Conservation (phyloP, 2,329 filamentous ascomycete genomes). For the Pseudocercospora fijiensis region DNA sequence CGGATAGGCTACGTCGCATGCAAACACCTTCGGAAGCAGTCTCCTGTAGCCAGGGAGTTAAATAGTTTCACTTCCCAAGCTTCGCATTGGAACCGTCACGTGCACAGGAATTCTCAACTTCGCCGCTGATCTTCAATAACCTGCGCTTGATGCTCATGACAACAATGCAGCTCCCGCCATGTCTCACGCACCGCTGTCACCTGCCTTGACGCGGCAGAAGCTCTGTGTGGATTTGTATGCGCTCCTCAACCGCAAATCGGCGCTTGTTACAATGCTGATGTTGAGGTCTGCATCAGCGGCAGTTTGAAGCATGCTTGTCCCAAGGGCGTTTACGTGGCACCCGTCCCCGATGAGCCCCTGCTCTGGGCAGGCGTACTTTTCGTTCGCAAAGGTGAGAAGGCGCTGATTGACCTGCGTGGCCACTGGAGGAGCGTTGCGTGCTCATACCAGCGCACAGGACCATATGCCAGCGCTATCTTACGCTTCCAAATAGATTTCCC, state of each 20-base stretch:
- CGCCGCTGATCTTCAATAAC: neutral
- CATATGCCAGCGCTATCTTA: constrained; percentile 82
- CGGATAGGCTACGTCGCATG: constrained; percentile 4
- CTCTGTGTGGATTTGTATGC: constrained; percentile 76
- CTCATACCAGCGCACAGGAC: constrained; percentile 58
- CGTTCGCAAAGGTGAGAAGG: constrained; percentile 70
- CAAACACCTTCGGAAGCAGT: neutral
- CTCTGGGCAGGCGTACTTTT: constrained; percentile 92
- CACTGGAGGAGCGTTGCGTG: constrained; percentile 3
- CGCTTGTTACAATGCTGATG: constrained; percentile 5
- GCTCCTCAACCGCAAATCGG: neutral
- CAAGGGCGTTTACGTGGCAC: constrained; percentile 80
- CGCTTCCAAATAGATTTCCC: constrained; percentile 90
- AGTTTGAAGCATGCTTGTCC: constrained; percentile 64
- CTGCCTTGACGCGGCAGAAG: constrained; percentile 66
- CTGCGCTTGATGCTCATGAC: neutral
- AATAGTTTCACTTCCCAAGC: neutral
- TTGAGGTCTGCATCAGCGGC: constrained; percentile 22
- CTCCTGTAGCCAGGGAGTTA: neutral
- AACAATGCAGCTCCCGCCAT: neutral
- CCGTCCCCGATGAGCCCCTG: constrained; percentile 76
- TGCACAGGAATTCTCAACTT: neutral
- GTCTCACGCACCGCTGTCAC: constrained; percentile 11
- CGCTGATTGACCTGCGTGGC: neutral
- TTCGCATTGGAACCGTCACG: neutral